Conservation (phyloP, 225 moss, liverwort and hornwort genomes). For the Polytrichum formosum region DNA sequence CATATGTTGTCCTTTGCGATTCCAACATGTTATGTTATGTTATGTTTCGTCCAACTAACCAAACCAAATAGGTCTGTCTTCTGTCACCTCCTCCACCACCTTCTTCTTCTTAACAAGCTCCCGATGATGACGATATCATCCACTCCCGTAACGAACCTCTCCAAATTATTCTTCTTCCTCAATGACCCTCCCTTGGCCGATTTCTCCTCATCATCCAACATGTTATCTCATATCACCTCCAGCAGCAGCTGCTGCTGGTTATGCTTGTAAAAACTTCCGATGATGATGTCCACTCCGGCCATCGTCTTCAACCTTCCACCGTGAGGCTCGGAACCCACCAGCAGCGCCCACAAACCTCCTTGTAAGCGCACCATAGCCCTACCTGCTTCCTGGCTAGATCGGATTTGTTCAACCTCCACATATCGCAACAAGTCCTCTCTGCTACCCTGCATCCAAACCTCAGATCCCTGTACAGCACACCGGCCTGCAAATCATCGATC, state of each 20-base stretch:
- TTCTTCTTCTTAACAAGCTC: too few relatives aligned
- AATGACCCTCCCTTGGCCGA: too few relatives aligned
- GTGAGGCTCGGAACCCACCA: slow-evolving; percentile 7
- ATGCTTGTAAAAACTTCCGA: too few relatives aligned
- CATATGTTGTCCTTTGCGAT: slow-evolving; percentile 19
- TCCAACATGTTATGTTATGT: slow-evolving; percentile 32
- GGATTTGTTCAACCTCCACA: slow-evolving; percentile 32
- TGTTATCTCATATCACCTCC: too few relatives aligned
- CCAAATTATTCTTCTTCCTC: too few relatives aligned
- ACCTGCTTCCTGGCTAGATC: slow-evolving; percentile 29
- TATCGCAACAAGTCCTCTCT: background rate
- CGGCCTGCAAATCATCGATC: background rate
- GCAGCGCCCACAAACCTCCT: slow-evolving; percentile 16
- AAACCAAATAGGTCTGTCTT: too few relatives aligned
- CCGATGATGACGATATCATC: too few relatives aligned
- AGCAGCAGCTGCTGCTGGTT: too few relatives aligned
- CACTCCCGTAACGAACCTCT: too few relatives aligned
- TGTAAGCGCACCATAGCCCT: slow-evolving; percentile 17
- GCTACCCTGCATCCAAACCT: background rate
- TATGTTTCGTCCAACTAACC: too few relatives aligned
- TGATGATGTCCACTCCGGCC: background rate
- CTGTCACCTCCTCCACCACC: too few relatives aligned
- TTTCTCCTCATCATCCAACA: too few relatives aligned
- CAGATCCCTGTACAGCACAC: background rate
- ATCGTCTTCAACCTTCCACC: slow-evolving; percentile 6